Percentiles rank a stretch among this genome's conserved stretches.
phyloP scores from a whole-genome alignment of 805 yeast species.

The Monosporozyma aerobia region DNA sequence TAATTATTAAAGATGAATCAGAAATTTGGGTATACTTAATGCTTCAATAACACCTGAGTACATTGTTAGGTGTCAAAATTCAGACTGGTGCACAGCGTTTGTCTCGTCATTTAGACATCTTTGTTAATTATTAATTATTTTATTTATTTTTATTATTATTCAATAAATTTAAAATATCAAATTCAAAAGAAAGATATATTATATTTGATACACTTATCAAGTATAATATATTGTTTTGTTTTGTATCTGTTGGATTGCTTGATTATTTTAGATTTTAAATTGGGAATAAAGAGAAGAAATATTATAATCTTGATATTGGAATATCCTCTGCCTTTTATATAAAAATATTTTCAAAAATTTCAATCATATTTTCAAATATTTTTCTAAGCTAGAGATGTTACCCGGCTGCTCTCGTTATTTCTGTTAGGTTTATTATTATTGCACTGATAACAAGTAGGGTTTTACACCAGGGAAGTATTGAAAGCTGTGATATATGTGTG shows the following conservation, averaged over 20 bases:
- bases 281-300: neutral
- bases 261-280: neutral
- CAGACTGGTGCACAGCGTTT: constrained; percentile 35
- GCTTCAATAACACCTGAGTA: constrained; percentile 31
- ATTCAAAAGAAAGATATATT: neutral
- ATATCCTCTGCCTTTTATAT: neutral
- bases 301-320: neutral
- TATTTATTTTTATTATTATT: too few relatives aligned
- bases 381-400: neutral
- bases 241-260: neutral
- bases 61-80: constrained; percentile 14
- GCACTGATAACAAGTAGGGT: neutral
- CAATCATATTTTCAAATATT: neutral
- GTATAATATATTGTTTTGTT: neutral
- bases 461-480: too few relatives aligned
- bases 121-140: neutral
- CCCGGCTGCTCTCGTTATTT: neutral
- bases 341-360: neutral
- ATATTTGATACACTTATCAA: neutral
- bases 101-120: constrained; percentile 25
- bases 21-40: constrained; percentile 34
- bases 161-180: neutral
- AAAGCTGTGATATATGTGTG: too few relatives aligned
- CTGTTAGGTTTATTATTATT: neutral
- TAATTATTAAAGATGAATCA: constrained; percentile 13